A percentile compares a stretch with the other conserved stretches of the same genome.
Evolutionary conservation across 2,329 filamentous ascomycete genomes (phyloP).

Genomic region (Nigrospora oryzae): DNA sequence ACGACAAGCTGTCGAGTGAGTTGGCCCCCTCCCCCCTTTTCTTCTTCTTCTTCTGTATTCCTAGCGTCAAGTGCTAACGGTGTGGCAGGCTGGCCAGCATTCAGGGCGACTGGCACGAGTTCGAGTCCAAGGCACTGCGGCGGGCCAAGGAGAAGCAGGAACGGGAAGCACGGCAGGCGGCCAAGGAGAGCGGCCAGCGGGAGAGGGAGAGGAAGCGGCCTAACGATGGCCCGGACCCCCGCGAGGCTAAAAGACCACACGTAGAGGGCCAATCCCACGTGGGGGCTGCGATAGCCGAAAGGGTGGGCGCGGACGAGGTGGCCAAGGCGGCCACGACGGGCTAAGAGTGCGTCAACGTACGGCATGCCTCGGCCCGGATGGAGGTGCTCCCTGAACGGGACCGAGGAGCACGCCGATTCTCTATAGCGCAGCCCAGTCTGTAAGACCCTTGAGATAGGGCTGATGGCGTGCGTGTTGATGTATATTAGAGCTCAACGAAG

Average conservation of each 20-base stretch:
- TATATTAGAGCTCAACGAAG: too few relatives aligned
- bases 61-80: constrained; percentile 19
- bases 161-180: constrained; percentile 38
- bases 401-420: too few relatives aligned
- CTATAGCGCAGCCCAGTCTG: too few relatives aligned
- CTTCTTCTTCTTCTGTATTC: constrained; percentile 1
- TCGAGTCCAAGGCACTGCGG: constrained; percentile 89
- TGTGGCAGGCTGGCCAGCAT: constrained; percentile 60
- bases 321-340: too few relatives aligned
- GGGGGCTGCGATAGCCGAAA: background rate
- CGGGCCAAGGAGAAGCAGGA: constrained; percentile 75
- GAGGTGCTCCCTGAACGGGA: too few relatives aligned
- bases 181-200: constrained; percentile 27
- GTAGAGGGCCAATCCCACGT: constrained; percentile 12
- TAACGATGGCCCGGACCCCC: constrained; percentile 10
- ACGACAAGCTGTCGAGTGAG: constrained; percentile 73
- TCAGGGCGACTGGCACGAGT: constrained; percentile 96
- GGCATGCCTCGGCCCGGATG: too few relatives aligned
- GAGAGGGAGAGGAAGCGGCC: constrained; percentile 20
- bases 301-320: background rate
- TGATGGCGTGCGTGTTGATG: too few relatives aligned
- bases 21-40: constrained; percentile 15
- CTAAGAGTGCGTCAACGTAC: too few relatives aligned
- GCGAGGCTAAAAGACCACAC: constrained; percentile 18
- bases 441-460: too few relatives aligned